Conservation (phyloP, 2,329 filamentous ascomycete genomes). For the Penicillium sp. region DNA sequence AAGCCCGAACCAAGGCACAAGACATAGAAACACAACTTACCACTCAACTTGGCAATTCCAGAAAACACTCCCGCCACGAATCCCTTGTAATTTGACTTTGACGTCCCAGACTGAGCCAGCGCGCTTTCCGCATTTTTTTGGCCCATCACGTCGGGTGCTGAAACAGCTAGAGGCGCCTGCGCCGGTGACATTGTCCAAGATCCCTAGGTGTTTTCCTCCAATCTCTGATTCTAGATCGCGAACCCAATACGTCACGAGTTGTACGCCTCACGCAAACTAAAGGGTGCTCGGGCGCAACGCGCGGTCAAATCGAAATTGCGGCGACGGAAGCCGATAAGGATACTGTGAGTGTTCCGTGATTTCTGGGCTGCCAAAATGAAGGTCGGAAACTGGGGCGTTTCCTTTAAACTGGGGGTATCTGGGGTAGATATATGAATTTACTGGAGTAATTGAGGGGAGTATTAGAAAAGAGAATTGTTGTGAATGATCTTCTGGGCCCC, state of each 20-base stretch:
- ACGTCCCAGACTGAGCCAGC: conserved; percentile 12
- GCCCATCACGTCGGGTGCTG: conserved; percentile 4
- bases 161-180: conserved; percentile 16
- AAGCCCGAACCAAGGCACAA: background rate
- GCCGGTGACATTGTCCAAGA: conserved; percentile 26
- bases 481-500: conserved; percentile 3
- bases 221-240: background rate
- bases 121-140: conserved; percentile 10
- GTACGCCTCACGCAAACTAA: conserved; percentile 1
- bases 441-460: background rate
- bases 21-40: conserved; percentile 49
- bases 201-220: background rate
- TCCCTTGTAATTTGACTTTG: conserved; percentile 73
- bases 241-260: conserved; percentile 8
- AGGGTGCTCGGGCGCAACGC: conserved; percentile 1
- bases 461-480: background rate
- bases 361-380: background rate
- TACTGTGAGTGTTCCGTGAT: background rate
- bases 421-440: background rate
- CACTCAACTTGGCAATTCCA: conserved; percentile 83
- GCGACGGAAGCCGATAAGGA: conserved; percentile 5
- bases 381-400: background rate
- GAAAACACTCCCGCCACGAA: conserved; percentile 97
- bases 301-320: background rate
- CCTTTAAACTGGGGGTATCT: background rate